A percentile compares a stretch with the other conserved stretches of the same genome.
These are phyloP conservation scores for Physaria fendleri DNA, from an alignment of 345 rosid species.

Conservation along the genomic window DNA sequence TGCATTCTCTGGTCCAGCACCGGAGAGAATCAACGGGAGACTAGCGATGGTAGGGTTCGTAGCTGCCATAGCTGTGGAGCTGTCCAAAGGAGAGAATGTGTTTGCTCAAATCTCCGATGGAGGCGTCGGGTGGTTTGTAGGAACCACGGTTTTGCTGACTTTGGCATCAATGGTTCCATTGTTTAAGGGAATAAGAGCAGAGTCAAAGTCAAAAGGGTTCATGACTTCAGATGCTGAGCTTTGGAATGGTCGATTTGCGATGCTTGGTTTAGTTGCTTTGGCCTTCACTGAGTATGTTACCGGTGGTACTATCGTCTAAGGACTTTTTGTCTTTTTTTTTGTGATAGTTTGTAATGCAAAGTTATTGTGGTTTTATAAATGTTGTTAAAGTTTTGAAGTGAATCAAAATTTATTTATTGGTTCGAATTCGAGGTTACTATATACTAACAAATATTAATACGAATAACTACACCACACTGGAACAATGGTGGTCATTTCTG, in stretches of 20 bases:
- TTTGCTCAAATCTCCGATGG: conserved; percentile 53
- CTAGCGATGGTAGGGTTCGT: conserved; percentile 80
- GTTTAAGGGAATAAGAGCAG: conserved; percentile 49
- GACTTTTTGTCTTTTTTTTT: background rate
- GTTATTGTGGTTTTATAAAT: background rate
- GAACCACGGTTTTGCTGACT: conserved; percentile 44
- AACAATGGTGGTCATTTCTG: too few species aligned
- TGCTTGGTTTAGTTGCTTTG: conserved; percentile 71
- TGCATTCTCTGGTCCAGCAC: too few species aligned
- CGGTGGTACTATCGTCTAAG: conserved; percentile 47
- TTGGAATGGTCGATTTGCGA: conserved; percentile 81
- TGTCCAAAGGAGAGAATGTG: conserved; percentile 59
- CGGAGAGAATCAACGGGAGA: conserved; percentile 83
- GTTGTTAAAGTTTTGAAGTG: background rate
- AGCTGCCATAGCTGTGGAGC: conserved; percentile 56
- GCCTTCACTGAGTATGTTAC: conserved; percentile 64
- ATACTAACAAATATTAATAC: too few species aligned
- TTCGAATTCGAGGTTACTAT: too few species aligned
- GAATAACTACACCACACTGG: too few species aligned
- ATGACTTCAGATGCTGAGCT: conserved; percentile 81
- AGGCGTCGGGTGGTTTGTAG: conserved; percentile 54
- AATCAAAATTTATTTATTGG: background rate
- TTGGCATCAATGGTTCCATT: conserved; percentile 58
- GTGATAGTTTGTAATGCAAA: background rate
- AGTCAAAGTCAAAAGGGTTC: conserved; percentile 44